Percentiles rank a stretch among this genome's conserved stretches.
phyloP scores from a whole-genome alignment of 1,284 basidiomycete genomes.

The Cystobasidium slooffiae region DNA sequence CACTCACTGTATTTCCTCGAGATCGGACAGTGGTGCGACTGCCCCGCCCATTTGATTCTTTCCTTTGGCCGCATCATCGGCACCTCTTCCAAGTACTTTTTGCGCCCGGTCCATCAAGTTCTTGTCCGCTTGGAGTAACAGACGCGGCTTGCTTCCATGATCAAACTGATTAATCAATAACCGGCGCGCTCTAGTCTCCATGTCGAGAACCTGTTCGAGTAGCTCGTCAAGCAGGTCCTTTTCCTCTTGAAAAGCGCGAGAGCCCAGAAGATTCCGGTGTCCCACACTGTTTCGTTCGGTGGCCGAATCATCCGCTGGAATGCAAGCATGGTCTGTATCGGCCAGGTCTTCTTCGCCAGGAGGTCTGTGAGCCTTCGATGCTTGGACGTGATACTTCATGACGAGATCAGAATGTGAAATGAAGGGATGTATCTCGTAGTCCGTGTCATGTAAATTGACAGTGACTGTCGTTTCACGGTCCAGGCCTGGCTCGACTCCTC shows the following conservation, averaged over 20 bases:
- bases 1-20: slow-evolving; percentile 37
- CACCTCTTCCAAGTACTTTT: background rate
- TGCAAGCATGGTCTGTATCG: background rate
- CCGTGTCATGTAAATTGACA: slow-evolving; percentile 45
- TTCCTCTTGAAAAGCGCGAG: background rate
- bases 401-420: slow-evolving; percentile 56
- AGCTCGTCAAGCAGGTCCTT: background rate
- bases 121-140: slow-evolving; percentile 49
- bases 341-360: background rate
- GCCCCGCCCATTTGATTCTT: background rate
- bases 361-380: background rate
- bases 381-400: slow-evolving; percentile 49
- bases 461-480: slow-evolving; percentile 18
- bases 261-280: too few species aligned
- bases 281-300: too few species aligned
- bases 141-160: slow-evolving; percentile 54
- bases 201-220: slow-evolving; percentile 4
- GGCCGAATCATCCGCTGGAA: too few species aligned
- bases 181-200: slow-evolving; percentile 20
- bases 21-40: background rate
- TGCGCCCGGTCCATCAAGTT: slow-evolving; percentile 24
- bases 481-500: slow-evolving; percentile 22
- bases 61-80: background rate
- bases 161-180: slow-evolving; percentile 42
- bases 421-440: slow-evolving; percentile 52